Base-by-base conservation (phyloP, 768 basidiomycete species). In the Sporobolomyces phaffii region DNA sequence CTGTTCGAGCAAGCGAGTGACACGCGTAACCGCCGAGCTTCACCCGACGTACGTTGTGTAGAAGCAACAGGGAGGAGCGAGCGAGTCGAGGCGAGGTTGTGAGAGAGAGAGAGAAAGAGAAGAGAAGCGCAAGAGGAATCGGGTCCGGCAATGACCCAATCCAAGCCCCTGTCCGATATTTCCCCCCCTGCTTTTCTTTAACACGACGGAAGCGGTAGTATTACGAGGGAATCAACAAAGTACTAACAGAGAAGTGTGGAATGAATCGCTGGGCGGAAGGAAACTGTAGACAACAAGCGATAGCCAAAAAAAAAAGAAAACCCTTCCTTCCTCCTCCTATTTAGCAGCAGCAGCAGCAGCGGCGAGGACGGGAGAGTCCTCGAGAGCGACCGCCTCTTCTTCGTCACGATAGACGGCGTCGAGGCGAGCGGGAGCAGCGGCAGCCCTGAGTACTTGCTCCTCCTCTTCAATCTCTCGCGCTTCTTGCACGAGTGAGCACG, bases 401-500 rank as follows among this genome's bases (percentile, higher is more conserved):
- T 54, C 59, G 14, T 33, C 66, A 11, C 31, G 57, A 9, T 17
- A 45, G 28, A 66, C 29, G 11, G 13, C 28, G 17, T 57, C 65
- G 8, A 64, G 64, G n/a, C n/a, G n/a, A 2, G 38, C 34, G 8
- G 9, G 29, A 9, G 5, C 44, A 1, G 60, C 61, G 7, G 38
- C 60, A 22, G 41, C 24, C 7, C 60, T 40, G 0, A 72, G 56
- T 5, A 56, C 63, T 17, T 58, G 11, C 41, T 72, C 70, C 36
- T 72, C 70, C n/a, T 58, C 70, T 11, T 53, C 49, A 44, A 72
- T 52, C 56, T 72, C 70, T 33, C 70, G 62, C 17, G 40, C 38
- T 40, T 72, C 70, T 29, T 72, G 70, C 5, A 72, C 65, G 54
- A 68, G 65, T 15, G 63, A 53, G 59, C 70, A 72, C 5, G 70